phyloP scores from a whole-genome alignment of 176 grass and related monocot genomes.

The Oryza meyeriana region DNA sequence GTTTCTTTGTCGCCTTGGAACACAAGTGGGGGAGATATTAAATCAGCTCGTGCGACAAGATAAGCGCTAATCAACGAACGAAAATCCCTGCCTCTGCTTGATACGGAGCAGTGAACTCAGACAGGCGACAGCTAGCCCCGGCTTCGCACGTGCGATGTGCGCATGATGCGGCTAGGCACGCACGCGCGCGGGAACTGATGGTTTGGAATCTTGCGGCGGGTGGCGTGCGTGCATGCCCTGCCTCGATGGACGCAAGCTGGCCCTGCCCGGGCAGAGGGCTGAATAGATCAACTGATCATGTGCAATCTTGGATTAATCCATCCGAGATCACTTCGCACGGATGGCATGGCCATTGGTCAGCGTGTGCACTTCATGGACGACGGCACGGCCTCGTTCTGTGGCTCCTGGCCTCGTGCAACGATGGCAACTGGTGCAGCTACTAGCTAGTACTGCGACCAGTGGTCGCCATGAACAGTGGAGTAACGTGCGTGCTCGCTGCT shows the following conservation, averaged over 20 bases:
- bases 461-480: background rate
- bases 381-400: background rate
- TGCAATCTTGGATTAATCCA: background rate
- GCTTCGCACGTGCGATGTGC: constrained; percentile 21
- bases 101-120: background rate
- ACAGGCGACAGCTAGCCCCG: background rate
- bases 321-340: background rate
- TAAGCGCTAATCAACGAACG: background rate
- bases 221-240: background rate
- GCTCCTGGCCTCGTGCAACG: background rate
- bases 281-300: background rate
- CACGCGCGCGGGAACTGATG: background rate
- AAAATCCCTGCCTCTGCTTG: background rate
- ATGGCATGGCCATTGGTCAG: background rate
- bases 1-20: background rate
- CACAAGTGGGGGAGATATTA: background rate
- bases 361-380: background rate
- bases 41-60: background rate
- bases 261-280: background rate
- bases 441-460: background rate
- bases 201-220: constrained; percentile 32
- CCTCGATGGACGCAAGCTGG: constrained; percentile 9
- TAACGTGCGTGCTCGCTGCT: background rate
- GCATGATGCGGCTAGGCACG: background rate
- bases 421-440: background rate